Percentiles rank a stretch among this genome's conserved stretches.
phyloP scores from a whole-genome alignment of 805 yeast species.

The Metschnikowia dekortorum region DNA sequence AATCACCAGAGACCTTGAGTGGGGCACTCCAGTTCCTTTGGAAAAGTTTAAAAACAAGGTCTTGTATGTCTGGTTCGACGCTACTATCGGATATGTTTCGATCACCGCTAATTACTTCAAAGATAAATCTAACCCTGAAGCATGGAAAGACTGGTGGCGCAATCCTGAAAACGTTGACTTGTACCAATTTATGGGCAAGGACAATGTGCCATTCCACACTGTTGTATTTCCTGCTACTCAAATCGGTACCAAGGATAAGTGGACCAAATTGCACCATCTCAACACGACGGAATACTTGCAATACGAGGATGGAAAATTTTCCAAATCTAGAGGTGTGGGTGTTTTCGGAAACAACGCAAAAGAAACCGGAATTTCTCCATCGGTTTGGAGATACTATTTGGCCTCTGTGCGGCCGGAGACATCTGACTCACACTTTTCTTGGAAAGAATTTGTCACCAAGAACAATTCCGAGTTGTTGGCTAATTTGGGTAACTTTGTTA shows the following conservation, averaged over 20 bases:
- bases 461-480: conserved; percentile 93
- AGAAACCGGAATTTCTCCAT: conserved; percentile 84
- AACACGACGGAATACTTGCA: conserved; percentile 95
- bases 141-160: conserved; percentile 93
- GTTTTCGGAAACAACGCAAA: conserved; percentile 97
- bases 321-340: conserved; percentile 96
- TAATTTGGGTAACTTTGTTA: conserved; percentile 93
- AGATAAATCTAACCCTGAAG: conserved; percentile 42
- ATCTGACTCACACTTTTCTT: conserved; percentile 93
- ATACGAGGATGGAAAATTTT: conserved; percentile 97
- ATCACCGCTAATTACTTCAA: conserved; percentile 85
- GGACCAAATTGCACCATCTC: conserved; percentile 90
- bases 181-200: conserved; percentile 99
- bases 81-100: conserved; percentile 93
- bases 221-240: conserved; percentile 95
- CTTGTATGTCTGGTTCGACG: conserved; percentile 98
- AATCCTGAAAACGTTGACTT: conserved; percentile 83
- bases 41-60: conserved; percentile 85
- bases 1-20: conserved; percentile 91
- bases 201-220: conserved; percentile 97
- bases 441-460: conserved; percentile 93
- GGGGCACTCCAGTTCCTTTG: conserved; percentile 99
- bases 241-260: conserved; percentile 79
- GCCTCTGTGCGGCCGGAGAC: conserved; percentile 92
- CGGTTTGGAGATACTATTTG: conserved; percentile 97